These are phyloP conservation scores for Trichoderma atrobrunneum DNA, from an alignment of 2,329 filamentous ascomycete genomes.

Conservation along the genomic window DNA sequence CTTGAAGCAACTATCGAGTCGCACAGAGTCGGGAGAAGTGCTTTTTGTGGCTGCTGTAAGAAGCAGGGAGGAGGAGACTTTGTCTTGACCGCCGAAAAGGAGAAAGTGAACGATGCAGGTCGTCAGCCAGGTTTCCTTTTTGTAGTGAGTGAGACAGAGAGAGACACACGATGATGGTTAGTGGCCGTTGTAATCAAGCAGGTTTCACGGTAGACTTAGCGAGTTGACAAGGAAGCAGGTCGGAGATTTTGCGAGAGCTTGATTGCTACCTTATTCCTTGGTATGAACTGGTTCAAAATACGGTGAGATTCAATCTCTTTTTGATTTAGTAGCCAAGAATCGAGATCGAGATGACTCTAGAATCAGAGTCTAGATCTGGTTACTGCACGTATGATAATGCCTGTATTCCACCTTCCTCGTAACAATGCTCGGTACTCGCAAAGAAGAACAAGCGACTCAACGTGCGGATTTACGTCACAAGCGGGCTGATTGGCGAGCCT, in stretches of 20 bases:
- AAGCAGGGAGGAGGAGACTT: background rate
- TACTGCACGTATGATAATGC: background rate
- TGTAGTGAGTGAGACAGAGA: background rate
- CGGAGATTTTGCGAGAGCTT: background rate
- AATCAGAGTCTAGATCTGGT: background rate
- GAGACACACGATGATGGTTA: background rate
- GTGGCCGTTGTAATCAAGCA: background rate
- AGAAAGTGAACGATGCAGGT: background rate
- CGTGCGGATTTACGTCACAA: background rate
- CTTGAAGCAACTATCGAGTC: background rate
- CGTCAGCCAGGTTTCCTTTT: background rate
- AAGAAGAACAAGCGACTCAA: background rate
- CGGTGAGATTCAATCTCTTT: background rate
- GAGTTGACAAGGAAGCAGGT: background rate
- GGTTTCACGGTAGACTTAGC: background rate
- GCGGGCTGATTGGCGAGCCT: too few species aligned
- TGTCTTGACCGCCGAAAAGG: background rate
- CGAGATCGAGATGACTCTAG: background rate
- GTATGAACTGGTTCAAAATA: background rate
- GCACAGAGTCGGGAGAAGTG: background rate
- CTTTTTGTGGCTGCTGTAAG: constrained; percentile 5
- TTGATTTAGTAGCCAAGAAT: background rate
- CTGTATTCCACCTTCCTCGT: background rate
- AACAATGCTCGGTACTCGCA: background rate
- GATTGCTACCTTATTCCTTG: background rate